These are phyloP conservation scores for Chaetothyriales sp. DNA, from an alignment of 2,329 filamentous ascomycete species.

Conservation along the genomic window DNA sequence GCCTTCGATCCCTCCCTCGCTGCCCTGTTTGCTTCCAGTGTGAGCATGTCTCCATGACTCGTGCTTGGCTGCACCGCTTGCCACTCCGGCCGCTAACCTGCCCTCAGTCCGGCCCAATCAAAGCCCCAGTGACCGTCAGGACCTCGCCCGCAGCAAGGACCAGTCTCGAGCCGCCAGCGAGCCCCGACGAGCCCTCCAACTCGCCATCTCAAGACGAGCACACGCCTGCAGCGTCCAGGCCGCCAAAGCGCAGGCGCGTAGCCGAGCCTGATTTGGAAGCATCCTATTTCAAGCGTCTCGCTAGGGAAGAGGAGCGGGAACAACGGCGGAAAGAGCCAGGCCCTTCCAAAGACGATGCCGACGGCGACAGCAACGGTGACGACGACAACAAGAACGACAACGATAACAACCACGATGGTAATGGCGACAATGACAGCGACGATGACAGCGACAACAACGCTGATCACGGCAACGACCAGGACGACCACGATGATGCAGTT, in stretches of 20 bases:
- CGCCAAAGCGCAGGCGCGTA: conserved; percentile 25
- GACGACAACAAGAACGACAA: conserved; percentile 24
- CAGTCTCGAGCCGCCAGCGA: neutral
- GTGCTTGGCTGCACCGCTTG: neutral
- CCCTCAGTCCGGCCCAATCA: conserved; percentile 23
- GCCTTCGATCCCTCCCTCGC: conserved; percentile 53
- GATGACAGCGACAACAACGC: conserved; percentile 53
- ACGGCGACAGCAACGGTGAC: conserved; percentile 22
- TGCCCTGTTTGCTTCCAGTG: conserved; percentile 59
- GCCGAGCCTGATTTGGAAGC: conserved; percentile 13
- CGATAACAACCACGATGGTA: conserved; percentile 21
- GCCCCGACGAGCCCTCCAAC: neutral
- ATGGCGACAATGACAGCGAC: conserved; percentile 38
- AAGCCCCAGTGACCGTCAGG: conserved; percentile 24
- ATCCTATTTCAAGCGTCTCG: conserved; percentile 16
- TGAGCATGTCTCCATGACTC: conserved; percentile 32
- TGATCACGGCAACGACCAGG: conserved; percentile 35
- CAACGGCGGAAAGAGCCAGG: conserved; percentile 23
- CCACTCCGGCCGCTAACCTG: conserved; percentile 3
- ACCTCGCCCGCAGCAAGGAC: too few species aligned
- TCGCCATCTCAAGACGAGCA: conserved; percentile 1
- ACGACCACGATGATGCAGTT: conserved; percentile 34
- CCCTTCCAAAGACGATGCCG: conserved; percentile 41
- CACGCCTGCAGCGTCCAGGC: conserved; percentile 2
- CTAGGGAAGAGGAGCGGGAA: conserved; percentile 19